Percentiles rank a stretch among this genome's conserved stretches.
Conservation (phyloP, 1,139 yeast genomes). For the Yamadazyma diddensiae region DNA sequence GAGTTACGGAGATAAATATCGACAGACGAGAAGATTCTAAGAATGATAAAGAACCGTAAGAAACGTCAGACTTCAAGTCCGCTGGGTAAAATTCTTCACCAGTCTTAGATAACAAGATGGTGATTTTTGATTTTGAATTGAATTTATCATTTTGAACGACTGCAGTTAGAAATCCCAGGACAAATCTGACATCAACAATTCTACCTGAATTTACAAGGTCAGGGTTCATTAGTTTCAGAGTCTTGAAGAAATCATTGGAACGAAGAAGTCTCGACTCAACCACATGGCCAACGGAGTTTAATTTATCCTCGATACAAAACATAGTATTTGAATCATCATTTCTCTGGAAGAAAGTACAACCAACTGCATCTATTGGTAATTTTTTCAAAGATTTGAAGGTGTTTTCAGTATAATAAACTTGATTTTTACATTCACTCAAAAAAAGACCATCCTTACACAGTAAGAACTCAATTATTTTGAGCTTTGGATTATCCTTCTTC, state of each 20-base stretch:
- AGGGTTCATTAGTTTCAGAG: constrained; percentile 22
- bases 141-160: constrained; percentile 50
- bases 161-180: constrained; percentile 52
- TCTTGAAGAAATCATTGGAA: constrained; percentile 56
- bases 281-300: constrained; percentile 44
- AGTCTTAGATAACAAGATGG: constrained; percentile 58
- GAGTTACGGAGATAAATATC: constrained; percentile 48
- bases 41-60: constrained; percentile 46
- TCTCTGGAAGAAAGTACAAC: constrained; percentile 55
- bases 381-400: constrained; percentile 41
- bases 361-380: constrained; percentile 1
- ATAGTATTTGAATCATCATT: constrained; percentile 45
- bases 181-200: constrained; percentile 47
- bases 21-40: constrained; percentile 58
- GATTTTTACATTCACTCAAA: constrained; percentile 29
- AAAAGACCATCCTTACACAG: constrained; percentile 30
- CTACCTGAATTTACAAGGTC: constrained; percentile 30
- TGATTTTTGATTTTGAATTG: constrained; percentile 36
- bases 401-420: constrained; percentile 51
- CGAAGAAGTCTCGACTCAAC: constrained; percentile 39
- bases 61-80: constrained; percentile 44
- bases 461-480: constrained; percentile 35
- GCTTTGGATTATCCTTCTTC: constrained; percentile 41
- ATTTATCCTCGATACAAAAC: constrained; percentile 45
- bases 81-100: constrained; percentile 51